Evolutionary conservation across 2,329 filamentous ascomycete genomes (phyloP).

Genomic region (Phaeophleospora eucalypticola): DNA sequence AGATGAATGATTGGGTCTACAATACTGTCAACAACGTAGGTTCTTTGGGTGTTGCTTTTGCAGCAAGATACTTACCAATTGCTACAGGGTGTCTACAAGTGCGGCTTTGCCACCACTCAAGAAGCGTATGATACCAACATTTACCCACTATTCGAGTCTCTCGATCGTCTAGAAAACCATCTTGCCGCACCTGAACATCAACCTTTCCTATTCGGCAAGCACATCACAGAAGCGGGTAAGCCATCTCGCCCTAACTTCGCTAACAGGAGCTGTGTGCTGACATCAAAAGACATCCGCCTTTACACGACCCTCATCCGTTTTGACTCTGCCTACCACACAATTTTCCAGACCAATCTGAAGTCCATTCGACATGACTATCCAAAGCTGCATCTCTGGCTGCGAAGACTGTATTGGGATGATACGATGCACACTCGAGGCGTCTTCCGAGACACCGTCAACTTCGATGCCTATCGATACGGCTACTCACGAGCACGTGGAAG

Average conservation of each 20-base stretch:
- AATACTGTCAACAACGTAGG: constrained; percentile 48
- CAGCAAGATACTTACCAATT: not conserved
- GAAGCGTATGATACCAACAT: constrained; percentile 77
- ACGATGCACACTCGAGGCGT: constrained; percentile 39
- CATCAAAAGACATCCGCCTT: constrained; percentile 7
- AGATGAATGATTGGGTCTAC: constrained; percentile 68
- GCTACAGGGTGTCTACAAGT: constrained; percentile 29
- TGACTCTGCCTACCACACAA: constrained; percentile 77
- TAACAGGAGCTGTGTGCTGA: not conserved
- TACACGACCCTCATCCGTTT: constrained; percentile 68
- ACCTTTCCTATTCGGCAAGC: constrained; percentile 71
- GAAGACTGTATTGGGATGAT: constrained; percentile 46
- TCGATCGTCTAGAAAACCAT: constrained; percentile 73
- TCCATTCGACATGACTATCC: constrained; percentile 60
- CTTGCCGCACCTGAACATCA: constrained; percentile 47
- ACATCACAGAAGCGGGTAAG: constrained; percentile 67
- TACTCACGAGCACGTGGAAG: constrained; percentile 10
- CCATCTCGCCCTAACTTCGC: constrained; percentile 61
- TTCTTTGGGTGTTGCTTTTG: not conserved
- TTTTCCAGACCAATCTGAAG: constrained; percentile 70
- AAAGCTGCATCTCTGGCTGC: constrained; percentile 44
- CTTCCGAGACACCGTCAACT: constrained; percentile 44
- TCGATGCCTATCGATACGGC: constrained; percentile 29
- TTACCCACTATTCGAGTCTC: constrained; percentile 64
- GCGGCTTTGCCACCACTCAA: constrained; percentile 80